Base-by-base conservation (phyloP, 2,329 filamentous ascomycete species). In the Beauveria medogensis region DNA sequence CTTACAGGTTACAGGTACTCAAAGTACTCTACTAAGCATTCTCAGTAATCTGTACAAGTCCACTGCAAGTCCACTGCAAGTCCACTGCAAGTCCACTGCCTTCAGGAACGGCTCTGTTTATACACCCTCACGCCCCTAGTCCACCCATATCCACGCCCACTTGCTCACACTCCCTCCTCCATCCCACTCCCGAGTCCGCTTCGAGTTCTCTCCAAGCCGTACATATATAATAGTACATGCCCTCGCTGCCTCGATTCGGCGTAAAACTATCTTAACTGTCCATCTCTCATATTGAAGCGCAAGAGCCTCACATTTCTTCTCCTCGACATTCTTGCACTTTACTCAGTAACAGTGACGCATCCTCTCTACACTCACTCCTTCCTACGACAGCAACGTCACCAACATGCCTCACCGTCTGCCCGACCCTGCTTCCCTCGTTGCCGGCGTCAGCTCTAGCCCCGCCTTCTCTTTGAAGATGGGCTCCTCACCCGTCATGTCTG, bases 331-430 rank as follows among this genome's bases (percentile, higher is more conserved):
- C 30, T 7, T 16, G 18, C 44, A 16, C 30, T 14, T 20, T 20
- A 10, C 26, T 24, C 2, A 10, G 43, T 6, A 43, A 50, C 34
- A 22, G 22, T 12, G 20, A 58, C 44, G 9, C 24, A 24, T 16
- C 26, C 20, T 34, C 3, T 20, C 22, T 16, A 12, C 18, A 2
- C 40, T 14, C 7, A 6, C 18, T 9, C 26, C 48, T 28, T 47
- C 37, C 16, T 44, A 30, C 24, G 22, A 18, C 34, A 24, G 20
- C 46, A 41, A 34, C 47, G 1, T n/a, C 47, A 37, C 18, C 57
- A 53, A 53, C 57, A 59, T 59, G 57, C 57, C 57, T 34, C 48
- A 53, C 48, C 57, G 57, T 59, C 48, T 59, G 28, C 57, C 57
- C 9, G 57, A 59, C 8, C 57, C 57, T 47, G 57, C 26, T n/a